Evolutionary conservation across 306 rosid genomes (phyloP), one percentile per base, ranked within the genome.

Genomic region (Lotus japonicus): DNA sequence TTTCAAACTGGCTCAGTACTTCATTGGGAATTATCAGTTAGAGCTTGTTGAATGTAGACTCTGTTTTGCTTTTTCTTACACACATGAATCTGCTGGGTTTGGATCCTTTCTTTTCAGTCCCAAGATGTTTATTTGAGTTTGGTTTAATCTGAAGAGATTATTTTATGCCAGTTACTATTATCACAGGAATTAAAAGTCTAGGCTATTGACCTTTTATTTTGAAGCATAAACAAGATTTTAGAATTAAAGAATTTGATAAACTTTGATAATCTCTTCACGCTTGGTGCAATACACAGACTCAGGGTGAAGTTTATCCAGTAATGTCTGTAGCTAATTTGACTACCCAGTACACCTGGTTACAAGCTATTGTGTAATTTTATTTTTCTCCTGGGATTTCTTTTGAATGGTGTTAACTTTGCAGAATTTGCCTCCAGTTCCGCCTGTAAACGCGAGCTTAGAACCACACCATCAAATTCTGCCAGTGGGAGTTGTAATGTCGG

Each of bases 401-500:
- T 52, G 53, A 77, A 12, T 63, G 51, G 35, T 55, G 33, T 74
- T 59, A 74, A 82, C 62, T 71, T 74, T 66, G 69, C 83, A 94
- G 99, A 77, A 38, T 49, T 89, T 86, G 68, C 96, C 97, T 50
- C 83, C 84, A 41, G 94, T 90, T 66, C 96, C 96, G 71, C 71
- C 77, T 0, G 92, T 94, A 16, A 52, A 84, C 14, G 95, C 68
- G 21, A 81, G 84, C 33, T 76, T 90, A 77, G 79, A 82, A 74
- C 89, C 88, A 45, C 85, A 88, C 67, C 99, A 94, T 78, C 79
- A 81, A 67, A 74, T 64, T 79, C 54, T 73, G 36, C 92, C 99
- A 6, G 89, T 90, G 28, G 99, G 99, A 78, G 71, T 79, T 81
- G 83, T 90, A 60, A 78, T 82, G 60, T 94, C 99, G 72, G 98